Evolutionary conservation across 1,139 yeast genomes (phyloP), one percentile per base, ranked within the genome.

Genomic region (Meyerozyma guilliermondii): DNA sequence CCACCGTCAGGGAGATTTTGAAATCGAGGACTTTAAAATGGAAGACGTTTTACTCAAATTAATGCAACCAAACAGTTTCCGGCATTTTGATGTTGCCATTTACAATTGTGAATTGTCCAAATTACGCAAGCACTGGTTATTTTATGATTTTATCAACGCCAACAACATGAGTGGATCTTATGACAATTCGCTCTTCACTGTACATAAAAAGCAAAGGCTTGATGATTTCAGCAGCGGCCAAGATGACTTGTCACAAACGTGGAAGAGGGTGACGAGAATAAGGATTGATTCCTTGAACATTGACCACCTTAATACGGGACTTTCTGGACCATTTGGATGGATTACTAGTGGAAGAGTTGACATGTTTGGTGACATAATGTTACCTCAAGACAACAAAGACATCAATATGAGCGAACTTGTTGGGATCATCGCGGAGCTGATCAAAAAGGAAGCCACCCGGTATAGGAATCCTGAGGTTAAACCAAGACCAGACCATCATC

Each of bases 281-380:
- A 68, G 98, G 44, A 84, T 91, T 36, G 98, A 92, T 57, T 81
- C 88, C 14, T 77, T 92, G 41, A 83, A 81, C 54, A 78, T 92
- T 35, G 96, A 91, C 53, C 98, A 92, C 63, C 67, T 92, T 48
- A 92, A 92, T 57, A 77, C 87, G 1, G 98, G 98, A 0, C 74
- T 87, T 41, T 83, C 83, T 42, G 98, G 98, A 0, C 96, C 98
- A 5, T 87, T 92, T 63, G 97, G 98, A 2, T 92, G 98, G 98
- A 91, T 92, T 44, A 82, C 88, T 7, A 76, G 78, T 47, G 98
- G 98, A 7, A 81, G 81, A 45, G 98, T 91, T 17, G 97, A 92
- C 61, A 84, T 92, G 82, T 67, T 87, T 49, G 97, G 96, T 7
- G 97, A 92, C 58, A 80, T 91, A 9, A 80, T 83, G 76, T 81